Evolutionary conservation across 1,284 basidiomycete genomes (phyloP), one percentile per base, ranked within the genome.

Genomic region (Pseudozyma thailandica): DNA sequence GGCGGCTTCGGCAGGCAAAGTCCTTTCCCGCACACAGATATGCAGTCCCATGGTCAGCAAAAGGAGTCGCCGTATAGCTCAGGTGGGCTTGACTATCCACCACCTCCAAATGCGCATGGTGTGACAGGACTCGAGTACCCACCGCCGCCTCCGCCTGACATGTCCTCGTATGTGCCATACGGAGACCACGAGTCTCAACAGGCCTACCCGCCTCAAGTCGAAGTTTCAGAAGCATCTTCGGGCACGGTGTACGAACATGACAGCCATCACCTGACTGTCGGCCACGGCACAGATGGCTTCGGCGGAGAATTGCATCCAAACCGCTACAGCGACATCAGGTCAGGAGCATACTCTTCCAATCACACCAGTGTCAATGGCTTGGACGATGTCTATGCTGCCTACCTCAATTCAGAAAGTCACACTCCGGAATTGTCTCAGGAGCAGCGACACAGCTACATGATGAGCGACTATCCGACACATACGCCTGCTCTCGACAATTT

Each of bases 351-450:
- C 28, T 65, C 61, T 27, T 47, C 58, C n/a, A n/a, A n/a, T 1
- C 48, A 31, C 39, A 52, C 57, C 13, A 62, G 63, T 52, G 48
- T 49, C 1, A 37, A 41, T 7, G 60, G 55, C 6, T 41, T 63
- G 37, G 70, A 73, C n/a, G 70, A 73, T 30, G 50, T 73, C 9
- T 73, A 73, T 47, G 70, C 68, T 44, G 70, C 70, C 13, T 73
- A 73, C 47, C 50, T 69, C 45, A 54, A 62, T 30, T 64, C 64
- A 35, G 37, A 31, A 30, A 45, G 21, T 12, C 64, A 63, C 23
- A 66, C 69, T 21, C 59, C 63, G 1, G 51, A 42, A 5, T 49
- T 68, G 38, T 63, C 50, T 8, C 43, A 59, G 8, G 63, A 68
- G 18, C 59, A 55, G 33, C 58, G 69, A 6, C 63, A 72, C 38